Evolutionary conservation across 257 asterid genomes (phyloP), one percentile per base, ranked within the genome.

Genomic region (Solanum sejunctum): DNA sequence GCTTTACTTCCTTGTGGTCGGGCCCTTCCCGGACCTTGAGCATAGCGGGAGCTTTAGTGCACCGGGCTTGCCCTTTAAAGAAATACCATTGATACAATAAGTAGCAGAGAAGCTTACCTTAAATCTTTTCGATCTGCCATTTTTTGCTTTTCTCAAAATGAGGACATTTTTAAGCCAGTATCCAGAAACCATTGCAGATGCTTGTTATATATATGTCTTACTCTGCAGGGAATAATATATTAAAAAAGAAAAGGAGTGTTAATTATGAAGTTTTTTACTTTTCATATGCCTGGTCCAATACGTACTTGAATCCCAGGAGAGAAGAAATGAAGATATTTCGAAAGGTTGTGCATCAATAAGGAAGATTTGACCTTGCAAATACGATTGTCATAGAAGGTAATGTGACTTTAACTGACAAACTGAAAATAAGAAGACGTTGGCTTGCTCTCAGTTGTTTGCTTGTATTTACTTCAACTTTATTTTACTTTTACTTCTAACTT

Each of bases 101-200:
- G 79, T 16, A 7, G 16, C 47, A 7, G 10, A 60, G 86, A 81
- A 28, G n/a, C 88, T 11, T 88, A 95, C 96, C 97, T 94, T 92
- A 81, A 79, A 56, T 87, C 88, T 92, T 69, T 86, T 90, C 55
- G 93, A 87, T 83, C 87, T 85, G 57, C 83, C 88, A 79, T 87
- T 92, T 82, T 89, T 95, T 75, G 17, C 85, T 89, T 92, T 95
- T 90, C 87, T 90, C 86, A 89, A 88, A 88, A 87, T 87, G 88
- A 93, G 89, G 71, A 93, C 91, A 84, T 90, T 92, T 93, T 90
- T 95, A 73, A 93, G 88, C 97, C 98, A 95, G 85, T 89, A 91
- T 84, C 95, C 93, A 8, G 95, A 92, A 77, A 92, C 96, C 98
- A 93, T 93, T 80, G 81, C 71, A 56, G 86, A 70, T 81, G 85